These are phyloP conservation scores for Wickerhamiella nectarea DNA, from an alignment of 805 yeast species.

Conservation along the genomic window DNA sequence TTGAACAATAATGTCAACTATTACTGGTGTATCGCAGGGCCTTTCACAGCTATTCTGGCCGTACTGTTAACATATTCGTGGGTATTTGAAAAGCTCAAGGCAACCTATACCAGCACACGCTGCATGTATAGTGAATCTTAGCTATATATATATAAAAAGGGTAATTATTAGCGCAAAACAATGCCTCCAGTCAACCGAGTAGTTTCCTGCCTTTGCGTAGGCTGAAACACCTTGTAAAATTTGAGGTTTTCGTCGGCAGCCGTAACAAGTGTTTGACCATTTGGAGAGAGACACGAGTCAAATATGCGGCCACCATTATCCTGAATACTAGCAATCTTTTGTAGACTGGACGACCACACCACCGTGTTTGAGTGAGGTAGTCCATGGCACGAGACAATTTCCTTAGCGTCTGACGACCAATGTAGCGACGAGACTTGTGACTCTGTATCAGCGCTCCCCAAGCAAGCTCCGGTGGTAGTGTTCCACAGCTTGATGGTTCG, in stretches of 20 bases:
- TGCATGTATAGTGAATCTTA: background rate
- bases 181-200: background rate
- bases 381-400: conserved; percentile 89
- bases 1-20: conserved; percentile 29
- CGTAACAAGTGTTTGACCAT: conserved; percentile 79
- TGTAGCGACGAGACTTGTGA: conserved; percentile 87
- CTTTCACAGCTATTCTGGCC: conserved; percentile 24
- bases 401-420: conserved; percentile 58
- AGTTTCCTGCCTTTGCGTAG: conserved; percentile 7
- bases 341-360: conserved; percentile 69
- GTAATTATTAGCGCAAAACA: background rate
- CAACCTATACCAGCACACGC: background rate
- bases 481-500: conserved; percentile 90
- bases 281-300: conserved; percentile 75
- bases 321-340: conserved; percentile 77
- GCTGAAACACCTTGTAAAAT: conserved; percentile 83
- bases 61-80: conserved; percentile 21
- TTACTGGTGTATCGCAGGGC: conserved; percentile 37
- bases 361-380: conserved; percentile 76
- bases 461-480: conserved; percentile 74
- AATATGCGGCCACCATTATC: conserved; percentile 88
- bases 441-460: conserved; percentile 78
- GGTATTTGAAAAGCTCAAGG: conserved; percentile 9
- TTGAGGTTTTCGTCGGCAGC: conserved; percentile 94
- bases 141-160: background rate